Base-by-base conservation (phyloP, 176 grass and related monocot genomes). In the Bromus sterilis region DNA sequence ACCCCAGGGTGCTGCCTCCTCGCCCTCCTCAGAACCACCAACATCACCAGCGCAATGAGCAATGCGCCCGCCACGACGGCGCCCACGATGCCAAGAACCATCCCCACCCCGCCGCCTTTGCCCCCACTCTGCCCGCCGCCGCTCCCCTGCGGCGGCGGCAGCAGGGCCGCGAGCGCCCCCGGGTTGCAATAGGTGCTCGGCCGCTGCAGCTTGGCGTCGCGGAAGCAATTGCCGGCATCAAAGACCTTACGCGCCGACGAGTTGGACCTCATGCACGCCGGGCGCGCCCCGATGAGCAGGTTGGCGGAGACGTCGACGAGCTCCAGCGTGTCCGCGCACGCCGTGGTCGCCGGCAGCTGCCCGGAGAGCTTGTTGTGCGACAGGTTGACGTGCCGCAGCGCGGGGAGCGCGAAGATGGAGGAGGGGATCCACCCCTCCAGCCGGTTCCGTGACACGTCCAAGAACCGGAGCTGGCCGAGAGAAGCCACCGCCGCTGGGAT, bases 281-380 rank as follows among this genome's bases (percentile, higher is more conserved):
- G 96, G 26, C 80, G 89, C 46, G 46, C n/a, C 4, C 96, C 96
- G 5, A 83, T 80, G 51, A 99, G 76, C 74, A 86, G 87, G 87
- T 99, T 99, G 72, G 78, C 86, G 13, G 96, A 99, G 49, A 99
- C 87, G 42, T 99, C 91, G 0, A 93, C 76, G 75, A 91, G 91
- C 59, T 37, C 72, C n/a, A 99, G 91, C 30, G 31, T 44, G 25
- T 5, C 63, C 4, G 79, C 77, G 82, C 93, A 99, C 4, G 78
- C 65, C 31, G 88, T 82, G 42, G 35, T 71, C 9, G 84, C 62
- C 0, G 89, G 93, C 0, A 99, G 59, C 82, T 88, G 93, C 3
- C 96, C 96, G 10, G 72, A 11, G 18, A 99, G 64, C 10, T 72
- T 71, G 87, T 99, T 99, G 20, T 74, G 62, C 0, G 96, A 99